Evolutionary conservation across 352 stramenopile genomes (phyloP), one percentile per base, ranked within the genome.

Genomic region (Phytopythium cucurbitacearum): DNA sequence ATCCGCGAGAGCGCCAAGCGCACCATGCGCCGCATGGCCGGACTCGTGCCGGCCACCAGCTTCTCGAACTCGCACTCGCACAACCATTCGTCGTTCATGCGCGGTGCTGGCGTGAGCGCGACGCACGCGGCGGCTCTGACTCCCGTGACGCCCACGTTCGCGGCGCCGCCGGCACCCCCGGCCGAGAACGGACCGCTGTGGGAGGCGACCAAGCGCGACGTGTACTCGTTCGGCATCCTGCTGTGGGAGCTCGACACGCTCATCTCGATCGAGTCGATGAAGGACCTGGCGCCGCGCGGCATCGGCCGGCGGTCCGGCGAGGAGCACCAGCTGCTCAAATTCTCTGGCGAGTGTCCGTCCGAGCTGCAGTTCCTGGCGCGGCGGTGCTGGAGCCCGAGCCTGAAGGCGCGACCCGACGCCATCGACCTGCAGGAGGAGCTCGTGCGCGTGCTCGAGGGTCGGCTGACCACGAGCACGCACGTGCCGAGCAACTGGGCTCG

Each of bases 181-280:
- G 51, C 46, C 10, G 53, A 59, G 53, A 12, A 48, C 9, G 44
- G 48, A n/a, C 48, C 65, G 13, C 35, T 61, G 13, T 74, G 68
- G 68, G 71, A 57, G n/a, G 66, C 66, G 62, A 62, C 72, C 42
- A 74, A 74, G 48, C 51, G 62, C 37, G 80, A 91, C 51, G 65
- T 91, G 21, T 91, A 89, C 58, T 71, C 75, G 32, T 91, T 91
- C 48, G 80, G 80, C 2, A 67, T 84, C 51, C 62, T 91, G 38
- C 59, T 91, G 4, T 91, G 80, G 80, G 80, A 91, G 54, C 59
- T 91, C 21, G 80, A 91, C 48, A 88, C 76, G 45, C 80, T 90
- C 73, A 69, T 87, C 58, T 76, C 66, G 7, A 64, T 88, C 11
- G 75, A 84, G 42, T 51, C 61, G 37, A 71, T 77, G 61, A 71